Percentiles rank a stretch among this genome's conserved stretches.
Conservation (phyloP, 345 rosid species). For the Populus alba region DNA sequence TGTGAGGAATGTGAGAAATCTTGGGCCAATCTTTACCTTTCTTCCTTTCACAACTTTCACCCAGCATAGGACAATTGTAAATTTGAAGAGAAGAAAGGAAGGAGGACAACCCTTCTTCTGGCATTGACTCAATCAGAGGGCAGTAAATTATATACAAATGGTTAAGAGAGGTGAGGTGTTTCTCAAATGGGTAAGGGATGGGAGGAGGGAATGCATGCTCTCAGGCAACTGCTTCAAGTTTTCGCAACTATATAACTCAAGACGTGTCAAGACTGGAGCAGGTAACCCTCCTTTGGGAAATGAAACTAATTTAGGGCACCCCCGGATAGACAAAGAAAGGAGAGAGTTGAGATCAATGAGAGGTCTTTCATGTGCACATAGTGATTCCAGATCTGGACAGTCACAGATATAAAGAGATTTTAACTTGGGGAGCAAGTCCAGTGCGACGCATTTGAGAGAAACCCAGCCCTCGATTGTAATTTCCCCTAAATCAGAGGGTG, state of each 20-base stretch:
- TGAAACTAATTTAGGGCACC: background rate
- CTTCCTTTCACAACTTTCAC: no score
- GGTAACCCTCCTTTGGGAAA: conserved; percentile 1
- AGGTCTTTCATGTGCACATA: background rate
- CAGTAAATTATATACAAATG: no score
- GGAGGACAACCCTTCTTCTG: no score
- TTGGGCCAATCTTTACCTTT: no score
- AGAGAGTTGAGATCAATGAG: background rate
- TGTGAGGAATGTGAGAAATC: no score
- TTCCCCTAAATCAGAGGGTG: background rate
- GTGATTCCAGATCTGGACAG: background rate
- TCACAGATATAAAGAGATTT: background rate
- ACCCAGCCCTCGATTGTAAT: background rate
- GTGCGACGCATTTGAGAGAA: conserved; percentile 6
- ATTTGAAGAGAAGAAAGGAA: no score
- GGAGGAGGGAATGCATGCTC: background rate
- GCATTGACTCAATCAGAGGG: no score
- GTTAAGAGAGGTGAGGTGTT: no score
- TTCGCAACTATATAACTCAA: background rate
- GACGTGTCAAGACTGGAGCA: conserved; percentile 3
- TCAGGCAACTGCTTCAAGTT: conserved; percentile 8
- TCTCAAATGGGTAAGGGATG: conserved; percentile 4
- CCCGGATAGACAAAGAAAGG: background rate
- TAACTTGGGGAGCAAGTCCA: background rate
- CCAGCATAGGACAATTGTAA: no score